phyloP scores from a whole-genome alignment of 805 yeast genomes.

The Allodekkera sacchari region DNA sequence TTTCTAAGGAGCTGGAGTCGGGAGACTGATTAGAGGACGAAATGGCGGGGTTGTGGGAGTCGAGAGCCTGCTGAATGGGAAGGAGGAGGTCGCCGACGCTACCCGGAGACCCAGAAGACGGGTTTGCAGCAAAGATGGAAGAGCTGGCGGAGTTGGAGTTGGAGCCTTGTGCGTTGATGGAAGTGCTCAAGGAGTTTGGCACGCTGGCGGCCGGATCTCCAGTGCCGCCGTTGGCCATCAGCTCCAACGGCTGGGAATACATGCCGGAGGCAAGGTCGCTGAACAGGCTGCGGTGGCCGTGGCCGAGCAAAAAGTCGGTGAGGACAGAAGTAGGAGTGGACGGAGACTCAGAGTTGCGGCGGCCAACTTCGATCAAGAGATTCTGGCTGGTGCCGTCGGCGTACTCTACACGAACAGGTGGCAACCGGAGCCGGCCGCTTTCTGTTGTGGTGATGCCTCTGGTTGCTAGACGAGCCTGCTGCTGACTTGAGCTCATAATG shows the following conservation, averaged over 20 bases:
- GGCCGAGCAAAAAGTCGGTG: conserved; percentile 2
- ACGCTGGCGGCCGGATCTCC: not conserved
- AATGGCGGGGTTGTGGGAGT: not conserved
- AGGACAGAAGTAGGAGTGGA: not conserved
- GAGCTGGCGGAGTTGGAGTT: not conserved
- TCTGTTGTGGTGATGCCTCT: conserved; percentile 11
- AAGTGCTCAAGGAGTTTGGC: not conserved
- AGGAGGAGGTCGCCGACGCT: too few relatives aligned
- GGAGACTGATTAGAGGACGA: not conserved
- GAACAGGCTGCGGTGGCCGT: conserved; percentile 1
- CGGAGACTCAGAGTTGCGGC: conserved; percentile 3
- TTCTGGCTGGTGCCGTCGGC: conserved; percentile 23
- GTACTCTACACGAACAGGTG: conserved; percentile 23
- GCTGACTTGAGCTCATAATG: too few relatives aligned
- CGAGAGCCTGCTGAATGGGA: not conserved
- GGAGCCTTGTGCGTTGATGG: not conserved
- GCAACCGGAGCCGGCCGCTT: conserved; percentile 20
- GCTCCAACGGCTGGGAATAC: conserved; percentile 3
- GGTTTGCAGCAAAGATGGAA: not conserved
- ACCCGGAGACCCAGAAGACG: not conserved
- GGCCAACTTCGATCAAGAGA: conserved; percentile 25
- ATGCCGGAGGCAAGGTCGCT: not conserved
- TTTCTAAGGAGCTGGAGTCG: conserved; percentile 8
- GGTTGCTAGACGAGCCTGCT: conserved; percentile 1
- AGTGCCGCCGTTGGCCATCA: too few relatives aligned